A percentile compares a stretch with the other conserved stretches of the same genome.
Evolutionary conservation across 1,284 basidiomycete genomes (phyloP).

Genomic region (Cutaneotrichosporon cavernicola): DNA sequence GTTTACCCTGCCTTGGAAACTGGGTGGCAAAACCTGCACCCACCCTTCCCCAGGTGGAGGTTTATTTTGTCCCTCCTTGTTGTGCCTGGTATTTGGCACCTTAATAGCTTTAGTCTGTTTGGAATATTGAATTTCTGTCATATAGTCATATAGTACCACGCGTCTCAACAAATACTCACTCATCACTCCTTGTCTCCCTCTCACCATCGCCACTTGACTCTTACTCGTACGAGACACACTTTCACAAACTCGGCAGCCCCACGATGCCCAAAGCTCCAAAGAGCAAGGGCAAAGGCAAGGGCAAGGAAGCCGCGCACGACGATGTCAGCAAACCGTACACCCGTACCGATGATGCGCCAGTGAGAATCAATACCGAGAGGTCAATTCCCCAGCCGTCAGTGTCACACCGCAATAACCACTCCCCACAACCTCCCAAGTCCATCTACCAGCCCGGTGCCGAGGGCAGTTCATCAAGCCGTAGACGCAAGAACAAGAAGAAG

Average conservation of each 20-base stretch:
- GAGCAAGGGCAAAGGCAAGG: constrained; percentile 5
- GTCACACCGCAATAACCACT: not conserved
- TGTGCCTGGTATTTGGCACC: constrained; percentile 7
- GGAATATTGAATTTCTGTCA: not conserved
- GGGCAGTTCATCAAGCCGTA: not conserved
- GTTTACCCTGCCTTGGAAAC: constrained; percentile 1
- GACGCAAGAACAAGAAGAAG: not conserved
- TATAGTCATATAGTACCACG: too few relatives aligned
- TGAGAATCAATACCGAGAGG: not conserved
- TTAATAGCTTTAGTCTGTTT: not conserved
- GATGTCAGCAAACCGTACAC: not conserved
- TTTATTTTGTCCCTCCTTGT: not conserved
- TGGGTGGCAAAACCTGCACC: constrained; percentile 15
- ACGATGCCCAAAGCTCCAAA: constrained; percentile 14
- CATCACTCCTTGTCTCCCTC: constrained; percentile 3
- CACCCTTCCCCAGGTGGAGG: not conserved
- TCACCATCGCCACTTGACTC: not conserved
- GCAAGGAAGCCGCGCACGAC: not conserved
- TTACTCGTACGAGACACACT: not conserved
- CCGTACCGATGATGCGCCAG: not conserved
- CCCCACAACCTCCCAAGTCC: not conserved
- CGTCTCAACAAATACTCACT: not conserved
- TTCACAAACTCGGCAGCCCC: not conserved
- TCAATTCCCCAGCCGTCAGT: not conserved
- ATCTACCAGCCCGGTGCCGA: not conserved